Base-by-base conservation (phyloP, 345 rosid genomes). In the Boechera divaricarpa region DNA sequence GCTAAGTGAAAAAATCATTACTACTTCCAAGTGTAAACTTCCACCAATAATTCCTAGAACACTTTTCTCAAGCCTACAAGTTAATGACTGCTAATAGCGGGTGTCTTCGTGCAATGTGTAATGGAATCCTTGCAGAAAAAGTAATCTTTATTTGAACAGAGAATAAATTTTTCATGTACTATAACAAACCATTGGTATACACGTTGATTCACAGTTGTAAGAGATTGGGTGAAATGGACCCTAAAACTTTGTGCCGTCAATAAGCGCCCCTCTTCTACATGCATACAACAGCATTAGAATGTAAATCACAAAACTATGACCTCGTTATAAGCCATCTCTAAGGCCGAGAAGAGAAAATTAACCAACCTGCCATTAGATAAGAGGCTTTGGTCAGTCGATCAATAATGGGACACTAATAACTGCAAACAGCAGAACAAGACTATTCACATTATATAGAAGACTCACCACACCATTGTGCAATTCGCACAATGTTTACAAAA, bases 261-360 rank as follows among this genome's bases (percentile, higher is more conserved):
- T 72, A 80, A 67, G 68, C 42, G 67, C 47, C 74, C 82, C 83
- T 86, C 89, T 84, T 78, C 87, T 69, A 73, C 74, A 80, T 64
- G 83, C 74, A 82, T 75, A 77, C 73, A 54, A 56, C 36, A 59
- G 73, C 73, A 66, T 55, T 71, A 61, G 57, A 60, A 26, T 29
- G 57, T 66, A 49, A 62, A 21, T 47, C 70, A 56, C 71, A 67
- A 77, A 75, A 82, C 80, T 72, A 68, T 58, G 65, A 70, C 73
- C 63, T 77, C 70, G 16, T 65, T 57, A 32, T 51, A 56, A 77
- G 76, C 75, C 73, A 44, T 69, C 67, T 56, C n/a, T 56, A 69
- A 72, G 59, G 51, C 62, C 65, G 55, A 54, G 55, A 76, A 58
- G 60, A 69, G 47, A 59, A 55, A 35, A 45, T 76, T 51, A 24